Conservation (phyloP, 2,329 filamentous ascomycete genomes). For the Cercospora citrullina region DNA sequence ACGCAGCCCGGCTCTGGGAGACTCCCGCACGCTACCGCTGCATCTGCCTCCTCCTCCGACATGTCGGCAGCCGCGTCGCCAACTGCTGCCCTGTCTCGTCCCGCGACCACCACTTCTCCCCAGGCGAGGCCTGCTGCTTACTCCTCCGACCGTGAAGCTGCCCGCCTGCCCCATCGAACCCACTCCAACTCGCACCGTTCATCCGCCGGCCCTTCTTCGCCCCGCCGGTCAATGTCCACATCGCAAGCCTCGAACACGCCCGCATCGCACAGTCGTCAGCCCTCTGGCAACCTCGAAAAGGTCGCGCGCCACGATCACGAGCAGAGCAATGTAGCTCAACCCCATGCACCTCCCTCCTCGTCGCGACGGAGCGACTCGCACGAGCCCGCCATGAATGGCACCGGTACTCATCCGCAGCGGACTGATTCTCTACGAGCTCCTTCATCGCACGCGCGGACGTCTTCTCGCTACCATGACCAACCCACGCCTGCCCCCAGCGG, state of each 20-base stretch:
- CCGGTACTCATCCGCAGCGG: conserved; percentile 43
- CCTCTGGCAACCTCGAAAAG: conserved; percentile 53
- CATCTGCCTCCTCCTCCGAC: neutral
- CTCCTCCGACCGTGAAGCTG: conserved; percentile 43
- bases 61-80: conserved; percentile 50
- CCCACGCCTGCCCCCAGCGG: conserved; percentile 33
- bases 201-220: conserved; percentile 32
- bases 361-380: conserved; percentile 65
- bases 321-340: conserved; percentile 63
- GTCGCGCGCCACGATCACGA: conserved; percentile 72
- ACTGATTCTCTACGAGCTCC: conserved; percentile 55
- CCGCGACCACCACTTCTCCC: conserved; percentile 50
- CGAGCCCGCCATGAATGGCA: conserved; percentile 26
- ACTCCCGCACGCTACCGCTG: neutral
- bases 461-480: conserved; percentile 48
- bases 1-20: neutral
- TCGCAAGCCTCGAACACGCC: conserved; percentile 33
- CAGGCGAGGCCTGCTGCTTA: conserved; percentile 37
- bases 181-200: conserved; percentile 38
- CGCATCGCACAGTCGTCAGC: conserved; percentile 37
- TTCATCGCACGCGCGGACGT: conserved; percentile 40
- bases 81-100: conserved; percentile 49
- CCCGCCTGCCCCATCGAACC: conserved; percentile 44
- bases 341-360: conserved; percentile 41
- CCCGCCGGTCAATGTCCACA: conserved; percentile 41